phyloP scores from a whole-genome alignment of 1,284 basidiomycete species.

The Trichosporon faecale region DNA sequence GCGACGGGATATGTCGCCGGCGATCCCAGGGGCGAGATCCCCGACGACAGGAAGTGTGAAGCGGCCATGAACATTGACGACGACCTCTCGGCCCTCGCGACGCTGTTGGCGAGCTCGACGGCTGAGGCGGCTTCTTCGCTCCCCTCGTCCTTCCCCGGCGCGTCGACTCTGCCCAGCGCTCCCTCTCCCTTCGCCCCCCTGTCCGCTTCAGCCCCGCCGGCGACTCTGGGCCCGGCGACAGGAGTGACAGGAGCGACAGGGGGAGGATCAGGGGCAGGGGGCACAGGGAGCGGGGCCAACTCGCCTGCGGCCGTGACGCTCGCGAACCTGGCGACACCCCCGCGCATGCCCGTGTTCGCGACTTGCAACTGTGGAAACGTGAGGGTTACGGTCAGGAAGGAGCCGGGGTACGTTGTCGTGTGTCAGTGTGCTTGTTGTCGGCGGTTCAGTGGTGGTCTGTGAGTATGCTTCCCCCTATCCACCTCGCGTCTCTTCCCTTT shows the following conservation, averaged over 20 bases:
- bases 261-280: too few relatives aligned
- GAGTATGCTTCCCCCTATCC: too few relatives aligned
- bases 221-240: too few relatives aligned
- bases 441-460: neutral
- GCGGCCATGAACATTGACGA: too few relatives aligned
- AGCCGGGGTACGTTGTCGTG: neutral
- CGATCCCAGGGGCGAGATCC: too few relatives aligned
- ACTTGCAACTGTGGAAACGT: conserved; percentile 3
- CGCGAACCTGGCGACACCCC: neutral
- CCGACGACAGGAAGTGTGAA: neutral
- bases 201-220: too few relatives aligned
- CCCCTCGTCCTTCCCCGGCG: neutral
- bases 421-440: neutral
- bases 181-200: too few relatives aligned
- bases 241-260: too few relatives aligned
- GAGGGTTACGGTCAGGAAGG: neutral
- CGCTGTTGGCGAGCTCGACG: neutral
- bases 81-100: neutral
- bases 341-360: neutral
- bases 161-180: too few relatives aligned
- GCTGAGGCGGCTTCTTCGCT: neutral
- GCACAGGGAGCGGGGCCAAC: too few relatives aligned
- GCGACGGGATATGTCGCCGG: too few relatives aligned
- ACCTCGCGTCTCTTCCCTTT: too few relatives aligned
- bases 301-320: neutral